Conservation (phyloP, 1,284 basidiomycete genomes). For the Sanghuangporus baumii region DNA sequence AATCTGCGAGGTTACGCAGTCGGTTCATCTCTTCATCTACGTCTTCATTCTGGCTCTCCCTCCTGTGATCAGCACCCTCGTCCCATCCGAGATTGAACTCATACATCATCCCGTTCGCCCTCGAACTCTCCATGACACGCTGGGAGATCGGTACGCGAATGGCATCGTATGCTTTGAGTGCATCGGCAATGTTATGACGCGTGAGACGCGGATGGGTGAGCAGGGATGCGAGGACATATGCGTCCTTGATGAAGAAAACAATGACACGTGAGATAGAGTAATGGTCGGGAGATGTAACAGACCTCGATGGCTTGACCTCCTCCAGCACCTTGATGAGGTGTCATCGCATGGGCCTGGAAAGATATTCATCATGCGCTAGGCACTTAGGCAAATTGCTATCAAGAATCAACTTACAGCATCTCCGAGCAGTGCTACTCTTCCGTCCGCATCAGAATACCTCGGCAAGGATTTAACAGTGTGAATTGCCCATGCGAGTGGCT, state of each 20-base stretch:
- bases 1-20: not conserved
- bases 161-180: slow-evolving; percentile 18
- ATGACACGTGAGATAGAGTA: not conserved
- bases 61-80: not conserved
- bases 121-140: slow-evolving; percentile 13
- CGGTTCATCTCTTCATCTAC: slow-evolving; percentile 1
- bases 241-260: slow-evolving; percentile 26
- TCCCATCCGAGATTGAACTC: slow-evolving; percentile 19
- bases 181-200: slow-evolving; percentile 25
- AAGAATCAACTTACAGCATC: slow-evolving; percentile 35
- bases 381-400: not conserved
- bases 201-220: slow-evolving; percentile 37
- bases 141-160: slow-evolving; percentile 18
- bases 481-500: slow-evolving; percentile 40
- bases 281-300: slow-evolving; percentile 5
- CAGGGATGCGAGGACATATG: slow-evolving; percentile 36
- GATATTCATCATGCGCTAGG: not conserved
- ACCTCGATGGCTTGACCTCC: slow-evolving; percentile 55
- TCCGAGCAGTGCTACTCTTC: slow-evolving; percentile 42
- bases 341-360: slow-evolving; percentile 46
- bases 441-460: slow-evolving; percentile 29
- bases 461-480: slow-evolving; percentile 38
- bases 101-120: slow-evolving; percentile 19
- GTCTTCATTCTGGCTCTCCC: slow-evolving; percentile 4
- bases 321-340: slow-evolving; percentile 49